Evolutionary conservation across 805 yeast genomes (phyloP).

Genomic region (Metschnikowia picachoensis): DNA sequence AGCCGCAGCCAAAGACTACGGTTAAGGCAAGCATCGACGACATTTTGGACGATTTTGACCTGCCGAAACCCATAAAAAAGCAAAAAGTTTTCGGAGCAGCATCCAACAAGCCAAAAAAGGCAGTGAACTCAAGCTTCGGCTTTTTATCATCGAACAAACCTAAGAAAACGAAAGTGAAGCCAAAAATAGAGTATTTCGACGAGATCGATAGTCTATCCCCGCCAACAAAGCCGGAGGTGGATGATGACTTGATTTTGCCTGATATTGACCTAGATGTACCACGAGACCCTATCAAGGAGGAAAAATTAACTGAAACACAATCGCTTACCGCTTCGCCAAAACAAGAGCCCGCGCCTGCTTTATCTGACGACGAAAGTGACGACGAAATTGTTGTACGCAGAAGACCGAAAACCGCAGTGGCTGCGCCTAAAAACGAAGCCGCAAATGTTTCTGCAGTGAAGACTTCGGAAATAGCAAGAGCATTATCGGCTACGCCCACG

Average conservation of each 20-base stretch:
- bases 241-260: constrained; percentile 17
- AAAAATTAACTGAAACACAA: not conserved
- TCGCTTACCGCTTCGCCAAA: not conserved
- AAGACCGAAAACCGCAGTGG: constrained; percentile 48
- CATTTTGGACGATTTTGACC: constrained; percentile 18
- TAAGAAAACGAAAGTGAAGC: constrained; percentile 11
- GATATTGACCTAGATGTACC: constrained; percentile 13
- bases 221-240: constrained; percentile 2
- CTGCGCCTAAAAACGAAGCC: constrained; percentile 38
- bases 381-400: constrained; percentile 59
- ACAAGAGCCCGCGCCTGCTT: not conserved
- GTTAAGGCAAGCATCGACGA: constrained; percentile 20
- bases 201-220: constrained; percentile 17
- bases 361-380: constrained; percentile 31
- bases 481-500: constrained; percentile 21
- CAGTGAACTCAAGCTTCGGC: constrained; percentile 30
- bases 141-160: constrained; percentile 24
- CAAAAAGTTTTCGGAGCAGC: constrained; percentile 9
- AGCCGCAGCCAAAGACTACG: constrained; percentile 21
- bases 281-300: not conserved
- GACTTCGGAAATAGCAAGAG: constrained; percentile 20
- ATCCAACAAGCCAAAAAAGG: constrained; percentile 35
- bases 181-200: constrained; percentile 22
- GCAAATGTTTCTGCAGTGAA: constrained; percentile 39
- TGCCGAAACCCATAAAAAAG: constrained; percentile 10